Conservation (phyloP, 805 yeast species). For the Hanseniaspora guilliermondii region DNA sequence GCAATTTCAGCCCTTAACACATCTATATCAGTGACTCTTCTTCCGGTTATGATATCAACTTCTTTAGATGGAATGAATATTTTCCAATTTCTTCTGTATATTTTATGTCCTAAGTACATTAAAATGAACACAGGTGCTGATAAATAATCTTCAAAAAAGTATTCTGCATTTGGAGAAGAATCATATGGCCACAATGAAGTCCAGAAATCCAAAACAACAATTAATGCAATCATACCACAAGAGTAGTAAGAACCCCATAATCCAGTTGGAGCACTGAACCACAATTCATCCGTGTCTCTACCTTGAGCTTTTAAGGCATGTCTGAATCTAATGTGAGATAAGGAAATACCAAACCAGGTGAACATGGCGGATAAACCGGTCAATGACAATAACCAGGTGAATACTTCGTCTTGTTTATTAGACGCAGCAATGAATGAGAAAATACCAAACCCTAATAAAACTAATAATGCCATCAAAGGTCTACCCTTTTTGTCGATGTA, state of each 20-base stretch:
- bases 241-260: constrained; percentile 58
- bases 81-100: constrained; percentile 35
- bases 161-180: constrained; percentile 28
- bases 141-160: constrained; percentile 55
- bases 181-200: constrained; percentile 63
- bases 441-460: constrained; percentile 43
- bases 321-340: constrained; percentile 53
- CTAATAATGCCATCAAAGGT: constrained; percentile 45
- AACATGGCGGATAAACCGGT: constrained; percentile 51
- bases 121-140: constrained; percentile 55
- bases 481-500: constrained; percentile 58
- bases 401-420: constrained; percentile 39
- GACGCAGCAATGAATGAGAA: constrained; percentile 49
- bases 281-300: constrained; percentile 51
- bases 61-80: constrained; percentile 37
- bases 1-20: constrained; percentile 39
- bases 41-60: constrained; percentile 51
- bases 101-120: constrained; percentile 46
- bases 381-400: constrained; percentile 52
- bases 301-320: constrained; percentile 54
- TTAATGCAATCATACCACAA: constrained; percentile 40
- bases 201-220: constrained; percentile 72
- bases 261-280: constrained; percentile 58
- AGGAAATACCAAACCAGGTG: constrained; percentile 51
- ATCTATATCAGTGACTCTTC: constrained; percentile 46